A percentile compares a stretch with the other conserved stretches of the same genome.
phyloP scores from a whole-genome alignment of 2,329 filamentous ascomycete genomes.

The Pseudocercospora cruenta region DNA sequence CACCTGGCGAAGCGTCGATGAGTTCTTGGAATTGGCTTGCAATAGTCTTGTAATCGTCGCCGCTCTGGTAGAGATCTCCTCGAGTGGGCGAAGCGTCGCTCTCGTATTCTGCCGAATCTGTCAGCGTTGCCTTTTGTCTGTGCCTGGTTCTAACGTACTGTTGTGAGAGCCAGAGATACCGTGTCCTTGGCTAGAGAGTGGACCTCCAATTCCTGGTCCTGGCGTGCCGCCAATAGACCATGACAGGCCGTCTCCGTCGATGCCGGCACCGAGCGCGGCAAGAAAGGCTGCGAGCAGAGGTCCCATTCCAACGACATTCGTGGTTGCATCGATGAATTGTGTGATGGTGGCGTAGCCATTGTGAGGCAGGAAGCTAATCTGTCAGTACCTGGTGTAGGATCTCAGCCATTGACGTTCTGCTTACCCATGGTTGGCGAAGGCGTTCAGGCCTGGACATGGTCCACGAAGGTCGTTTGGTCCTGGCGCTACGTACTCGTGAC shows the following conservation, averaged over 20 bases:
- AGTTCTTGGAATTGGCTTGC: conserved; percentile 34
- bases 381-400: too few species aligned
- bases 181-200: conserved; percentile 18
- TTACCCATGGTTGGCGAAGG: conserved; percentile 33
- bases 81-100: conserved; percentile 32
- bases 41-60: conserved; percentile 32
- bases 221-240: conserved; percentile 36
- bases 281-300: conserved; percentile 36
- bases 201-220: conserved; percentile 7
- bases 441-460: conserved; percentile 40
- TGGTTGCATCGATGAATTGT: conserved; percentile 36
- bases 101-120: conserved; percentile 6
- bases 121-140: neutral
- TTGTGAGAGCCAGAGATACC: conserved; percentile 34
- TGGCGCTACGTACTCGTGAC: conserved; percentile 36
- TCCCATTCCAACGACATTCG: conserved; percentile 40
- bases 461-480: conserved; percentile 33
- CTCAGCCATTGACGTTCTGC: too few species aligned
- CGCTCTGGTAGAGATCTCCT: conserved; percentile 36
- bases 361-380: conserved; percentile 6
- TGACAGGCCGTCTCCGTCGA: conserved; percentile 32
- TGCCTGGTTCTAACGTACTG: neutral
- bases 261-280: conserved; percentile 33
- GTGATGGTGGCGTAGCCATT: conserved; percentile 36
- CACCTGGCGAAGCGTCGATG: conserved; percentile 29